phyloP scores from a whole-genome alignment of 495 filamentous ascomycete genomes.

The Neurospora hispaniola region DNA sequence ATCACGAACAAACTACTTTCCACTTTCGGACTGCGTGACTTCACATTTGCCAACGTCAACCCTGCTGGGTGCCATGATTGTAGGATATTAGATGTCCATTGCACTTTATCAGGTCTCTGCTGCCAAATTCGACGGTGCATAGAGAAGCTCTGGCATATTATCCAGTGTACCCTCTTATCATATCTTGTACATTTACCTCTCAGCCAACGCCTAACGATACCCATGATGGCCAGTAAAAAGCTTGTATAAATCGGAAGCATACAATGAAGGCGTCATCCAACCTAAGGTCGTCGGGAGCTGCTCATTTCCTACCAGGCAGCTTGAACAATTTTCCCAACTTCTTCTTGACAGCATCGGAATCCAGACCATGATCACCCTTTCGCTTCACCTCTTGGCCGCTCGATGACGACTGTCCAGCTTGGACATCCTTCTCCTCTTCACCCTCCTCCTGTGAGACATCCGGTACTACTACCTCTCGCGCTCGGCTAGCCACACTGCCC shows the following conservation, averaged over 20 bases:
- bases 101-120: neutral
- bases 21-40: neutral
- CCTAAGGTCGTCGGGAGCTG: neutral
- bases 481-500: conserved; percentile 51
- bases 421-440: conserved; percentile 30
- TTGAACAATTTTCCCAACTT: conserved; percentile 65
- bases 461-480: conserved; percentile 49
- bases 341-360: conserved; percentile 29
- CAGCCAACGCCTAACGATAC: conserved; percentile 7
- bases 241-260: neutral
- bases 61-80: neutral
- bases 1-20: neutral
- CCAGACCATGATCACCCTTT: conserved; percentile 33
- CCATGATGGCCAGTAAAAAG: conserved; percentile 2
- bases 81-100: neutral
- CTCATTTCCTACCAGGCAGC: conserved; percentile 44
- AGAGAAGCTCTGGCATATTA: neutral
- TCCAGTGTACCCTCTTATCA: neutral
- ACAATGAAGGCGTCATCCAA: neutral
- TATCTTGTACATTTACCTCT: neutral
- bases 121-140: neutral
- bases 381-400: conserved; percentile 29
- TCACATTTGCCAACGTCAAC: neutral
- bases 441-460: conserved; percentile 30
- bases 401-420: conserved; percentile 19